Evolutionary conservation across 2,329 filamentous ascomycete species (phyloP), one percentile per base, ranked within the genome.

Genomic region (Pseudogymnoascus verrucosus): DNA sequence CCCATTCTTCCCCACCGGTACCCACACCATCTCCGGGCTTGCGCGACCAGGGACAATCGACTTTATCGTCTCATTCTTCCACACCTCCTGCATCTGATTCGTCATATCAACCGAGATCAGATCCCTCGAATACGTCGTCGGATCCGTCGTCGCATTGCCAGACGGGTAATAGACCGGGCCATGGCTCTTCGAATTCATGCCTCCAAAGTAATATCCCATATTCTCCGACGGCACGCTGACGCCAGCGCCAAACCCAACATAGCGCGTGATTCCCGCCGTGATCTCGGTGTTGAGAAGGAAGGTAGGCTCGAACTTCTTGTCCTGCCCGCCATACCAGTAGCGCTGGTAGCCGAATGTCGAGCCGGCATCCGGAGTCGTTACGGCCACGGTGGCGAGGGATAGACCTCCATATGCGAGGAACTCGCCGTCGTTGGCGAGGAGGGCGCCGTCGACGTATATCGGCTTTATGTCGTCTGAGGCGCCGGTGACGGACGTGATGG

Each of bases 1-100:
- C 1, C 91, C 91, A 69, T 91, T 79, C 14, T 82, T 77, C 2
- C 90, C 89, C 51, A 92, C 90, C 1, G 91, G 91, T 0, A 96
- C 81, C 87, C 88, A 91, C 0, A 89, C 85, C 1, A 89, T 76
- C 64, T 89, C 87, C 0, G 86, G 80, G 67, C 83, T 85, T 3
- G 86, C 84, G 14, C 89, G 82, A 0, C 82, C 82, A 4, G 76
- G 73, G 5, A 88, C 76, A 3, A 71, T 67, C 0, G 69, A 42
- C 0, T 82, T 81, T 2, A 90, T 71, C 0, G 84, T 83, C 1
- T 61, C 67, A 67, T 89, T 90, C 5, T 69, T 74, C 84, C 87
- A 91, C 4, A 68, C 77, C 64, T 83, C 80, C 0, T 70, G 40
- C 4, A 74, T 66, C 71, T 86, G 82, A 0, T 69, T 71, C 0